Base-by-base conservation (phyloP, 257 asterid species). In the Salvia hispanica region DNA sequence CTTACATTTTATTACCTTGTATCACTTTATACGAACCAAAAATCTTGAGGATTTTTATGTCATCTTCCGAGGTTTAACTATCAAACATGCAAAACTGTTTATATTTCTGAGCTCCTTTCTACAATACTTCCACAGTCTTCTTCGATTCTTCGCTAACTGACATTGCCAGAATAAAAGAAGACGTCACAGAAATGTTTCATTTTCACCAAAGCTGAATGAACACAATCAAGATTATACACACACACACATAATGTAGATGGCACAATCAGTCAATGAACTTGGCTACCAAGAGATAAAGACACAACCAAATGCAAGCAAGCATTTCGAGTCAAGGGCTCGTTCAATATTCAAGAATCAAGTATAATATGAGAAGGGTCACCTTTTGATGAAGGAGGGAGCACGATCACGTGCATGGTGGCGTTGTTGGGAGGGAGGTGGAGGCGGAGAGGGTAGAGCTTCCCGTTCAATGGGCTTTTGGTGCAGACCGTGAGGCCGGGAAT, bases 371-470 rank as follows among this genome's bases (percentile, higher is more conserved):
- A 56, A 25, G 58, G 48, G 51, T 74, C 31, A 85, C 96, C 96
- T 73, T 73, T 75, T 7, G 94, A 77, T 34, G 94, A 78, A 7
- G 95, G 76, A 12, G 91, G 96, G 62, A 87, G 75, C 11, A 94
- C 77, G 42, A 91, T 61, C 55, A 94, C 83, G 34, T 85, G 84
- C 95, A 94, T 86, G 57, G 79, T 76, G 9, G 92, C 64, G 14
- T 88, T 88, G 67, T 94, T 88, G 36, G 99, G 99, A 52, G 99
- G 99, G 73, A 94, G 96, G 78, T 86, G 95, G 72, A 94, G 83
- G 42, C 86, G 95, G 15, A 94, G 99, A 66, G 99, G 97, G 66
- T 83, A 88, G 58, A 93, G 89, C 62, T 90, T 90, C 61, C 95
- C 95, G 60, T 93, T 85, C 51, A 90, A 78, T 3, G 96, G 95